Evolutionary conservation across 2,329 filamentous ascomycete species (phyloP), one percentile per base, ranked within the genome.

Genomic region (Coniochaeta sp.): DNA sequence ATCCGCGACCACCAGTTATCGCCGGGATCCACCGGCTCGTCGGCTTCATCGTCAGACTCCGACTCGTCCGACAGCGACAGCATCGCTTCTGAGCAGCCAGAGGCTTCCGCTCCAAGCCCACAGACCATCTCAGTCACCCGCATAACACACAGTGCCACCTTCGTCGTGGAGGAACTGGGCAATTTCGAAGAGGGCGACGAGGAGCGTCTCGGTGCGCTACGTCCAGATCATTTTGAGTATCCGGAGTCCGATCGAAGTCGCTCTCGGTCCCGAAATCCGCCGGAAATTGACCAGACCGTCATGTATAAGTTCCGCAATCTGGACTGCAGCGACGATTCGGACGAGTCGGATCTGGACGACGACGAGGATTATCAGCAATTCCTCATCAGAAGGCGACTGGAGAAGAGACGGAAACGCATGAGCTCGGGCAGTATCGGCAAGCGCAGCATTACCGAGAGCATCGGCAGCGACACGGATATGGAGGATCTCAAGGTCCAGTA

Each of bases 341-440:
- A 68, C 22, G 68, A 71, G n/a, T 69, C 70, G 6, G 76, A 78
- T 57, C 17, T 57, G 50, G 61, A 71, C 6, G 75, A 76, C 43
- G 74, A 79, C 57, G 69, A 71, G 11, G 71, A 71, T 8, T 65
- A 70, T 58, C 60, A 66, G 14, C 70, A 73, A 26, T 79, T 79
- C 47, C 66, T 74, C 17, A 71, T 68, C 63, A 71, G 70, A 61
- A 76, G 76, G 57, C 75, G 77, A 38, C 76, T 77, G 57, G 71
- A 78, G 38, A 75, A 72, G 59, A 75, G 79, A 58, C 72, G 72
- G 34, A 76, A 76, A 44, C 74, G 81, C 26, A 76, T 80, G 68
- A 81, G 77, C 58, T 77, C 78, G 65, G 80, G 80, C 64, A 82
- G 79, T 69, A 78, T 82, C 59, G 79, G 79, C 64, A 83, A 83